phyloP scores from a whole-genome alignment of 2,329 filamentous ascomycete species.

The Microdochium nivale region DNA sequence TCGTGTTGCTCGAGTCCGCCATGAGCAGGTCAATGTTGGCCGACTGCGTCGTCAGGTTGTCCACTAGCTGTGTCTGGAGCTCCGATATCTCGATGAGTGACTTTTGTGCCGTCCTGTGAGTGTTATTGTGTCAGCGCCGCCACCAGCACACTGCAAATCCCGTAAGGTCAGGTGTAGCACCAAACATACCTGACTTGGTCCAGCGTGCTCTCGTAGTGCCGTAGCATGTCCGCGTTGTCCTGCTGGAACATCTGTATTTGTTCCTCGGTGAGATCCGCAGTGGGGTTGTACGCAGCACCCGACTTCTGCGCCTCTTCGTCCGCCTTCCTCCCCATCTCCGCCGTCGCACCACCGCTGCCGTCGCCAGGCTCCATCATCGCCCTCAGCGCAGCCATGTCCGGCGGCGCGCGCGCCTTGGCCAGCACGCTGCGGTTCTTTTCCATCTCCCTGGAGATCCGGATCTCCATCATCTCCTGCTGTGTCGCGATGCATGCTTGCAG shows the following conservation, averaged over 20 bases:
- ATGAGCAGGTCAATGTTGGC: constrained; percentile 87
- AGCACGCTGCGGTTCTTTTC: constrained; percentile 85
- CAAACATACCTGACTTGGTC: constrained; percentile 78
- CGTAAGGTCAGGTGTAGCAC: neutral
- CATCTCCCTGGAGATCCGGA: constrained; percentile 71
- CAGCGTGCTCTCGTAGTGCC: constrained; percentile 88
- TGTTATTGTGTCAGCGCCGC: neutral
- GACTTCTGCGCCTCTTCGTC: constrained; percentile 10
- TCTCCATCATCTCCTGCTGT: constrained; percentile 91
- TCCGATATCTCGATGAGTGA: constrained; percentile 89
- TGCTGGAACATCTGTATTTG: constrained; percentile 90
- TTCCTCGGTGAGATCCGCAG: constrained; percentile 62
- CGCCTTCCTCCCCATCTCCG: constrained; percentile 12
- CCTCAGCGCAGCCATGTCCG: constrained; percentile 10
- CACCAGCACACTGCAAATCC: too few species aligned
- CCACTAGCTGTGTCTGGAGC: constrained; percentile 79
- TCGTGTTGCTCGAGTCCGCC: constrained; percentile 70
- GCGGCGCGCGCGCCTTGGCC: constrained; percentile 51
- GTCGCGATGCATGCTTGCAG: constrained; percentile 69
- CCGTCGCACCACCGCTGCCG: constrained; percentile 5
- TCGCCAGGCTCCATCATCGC: constrained; percentile 1
- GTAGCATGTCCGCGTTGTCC: constrained; percentile 87
- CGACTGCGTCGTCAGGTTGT: constrained; percentile 76
- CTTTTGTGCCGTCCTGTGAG: constrained; percentile 69
- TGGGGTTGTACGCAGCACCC: constrained; percentile 8